Percentiles rank a stretch among this genome's conserved stretches.
phyloP scores from a whole-genome alignment of 306 rosid species.

The Dryas octopetala region DNA sequence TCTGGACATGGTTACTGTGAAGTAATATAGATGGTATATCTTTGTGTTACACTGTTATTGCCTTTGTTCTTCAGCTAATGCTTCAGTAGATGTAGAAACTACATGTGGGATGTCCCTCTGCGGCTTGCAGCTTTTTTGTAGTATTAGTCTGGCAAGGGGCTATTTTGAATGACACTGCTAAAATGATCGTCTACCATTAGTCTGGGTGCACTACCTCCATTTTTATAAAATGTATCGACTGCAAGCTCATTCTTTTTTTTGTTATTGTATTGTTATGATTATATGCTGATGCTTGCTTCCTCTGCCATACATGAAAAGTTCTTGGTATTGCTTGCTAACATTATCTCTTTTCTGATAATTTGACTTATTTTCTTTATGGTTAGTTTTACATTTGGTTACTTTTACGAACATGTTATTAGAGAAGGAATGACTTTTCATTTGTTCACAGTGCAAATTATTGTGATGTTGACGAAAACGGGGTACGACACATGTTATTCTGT shows the following conservation, averaged over 20 bases:
- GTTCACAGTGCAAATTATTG: conserved; percentile 60
- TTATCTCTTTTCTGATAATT: background rate
- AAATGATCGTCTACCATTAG: background rate
- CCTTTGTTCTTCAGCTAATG: background rate
- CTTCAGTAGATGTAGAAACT: background rate
- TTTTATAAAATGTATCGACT: background rate
- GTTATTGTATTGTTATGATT: background rate
- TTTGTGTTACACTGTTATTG: background rate
- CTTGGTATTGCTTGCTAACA: conserved; percentile 3
- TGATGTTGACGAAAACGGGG: conserved; percentile 86
- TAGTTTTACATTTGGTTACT: background rate
- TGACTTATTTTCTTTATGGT: background rate
- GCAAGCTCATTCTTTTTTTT: background rate
- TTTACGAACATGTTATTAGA: conserved; percentile 14
- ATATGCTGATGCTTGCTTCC: background rate
- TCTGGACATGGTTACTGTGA: background rate
- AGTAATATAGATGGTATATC: background rate
- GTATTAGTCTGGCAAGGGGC: background rate
- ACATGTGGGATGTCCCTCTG: background rate
- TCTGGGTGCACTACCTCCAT: background rate
- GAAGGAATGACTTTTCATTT: conserved; percentile 41
- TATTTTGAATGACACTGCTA: background rate
- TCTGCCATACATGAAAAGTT: background rate
- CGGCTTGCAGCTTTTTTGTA: background rate
- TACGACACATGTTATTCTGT: conserved; percentile 65